These are phyloP conservation scores for Penicillium malachiteum DNA, from an alignment of 495 filamentous ascomycete genomes.

Conservation along the genomic window DNA sequence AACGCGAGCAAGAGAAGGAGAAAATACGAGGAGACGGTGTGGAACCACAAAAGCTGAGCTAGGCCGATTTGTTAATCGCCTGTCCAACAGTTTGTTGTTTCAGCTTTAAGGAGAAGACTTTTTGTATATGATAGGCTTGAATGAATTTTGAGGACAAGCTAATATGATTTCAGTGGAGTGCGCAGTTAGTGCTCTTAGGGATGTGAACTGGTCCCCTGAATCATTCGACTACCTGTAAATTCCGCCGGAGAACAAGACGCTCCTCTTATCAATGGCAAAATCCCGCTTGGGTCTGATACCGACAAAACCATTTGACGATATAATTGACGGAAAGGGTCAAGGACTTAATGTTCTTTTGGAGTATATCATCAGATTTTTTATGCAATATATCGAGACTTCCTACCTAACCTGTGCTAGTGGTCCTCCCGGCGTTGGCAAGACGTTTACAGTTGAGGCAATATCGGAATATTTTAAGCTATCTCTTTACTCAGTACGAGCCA, in stretches of 20 bases:
- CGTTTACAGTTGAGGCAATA: conserved; percentile 33
- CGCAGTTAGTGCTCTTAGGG: conserved; percentile 28
- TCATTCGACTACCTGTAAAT: conserved; percentile 24
- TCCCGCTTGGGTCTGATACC: conserved; percentile 22
- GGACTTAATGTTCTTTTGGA: conserved; percentile 21
- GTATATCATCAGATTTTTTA: conserved; percentile 12
- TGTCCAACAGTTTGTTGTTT: conserved; percentile 25
- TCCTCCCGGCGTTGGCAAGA: conserved; percentile 34
- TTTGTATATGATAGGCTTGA: conserved; percentile 16
- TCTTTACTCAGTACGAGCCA: conserved; percentile 24
- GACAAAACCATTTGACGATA: conserved; percentile 24
- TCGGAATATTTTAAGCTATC: conserved; percentile 26
- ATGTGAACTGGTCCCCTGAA: conserved; percentile 28
- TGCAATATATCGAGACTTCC: not conserved
- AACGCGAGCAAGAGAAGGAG: conserved; percentile 26
- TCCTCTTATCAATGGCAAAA: conserved; percentile 25
- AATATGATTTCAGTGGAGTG: conserved; percentile 29
- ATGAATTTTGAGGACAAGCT: conserved; percentile 10
- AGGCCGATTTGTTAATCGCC: conserved; percentile 27
- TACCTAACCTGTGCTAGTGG: conserved; percentile 21
- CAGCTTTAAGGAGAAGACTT: conserved; percentile 33
- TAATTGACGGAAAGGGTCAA: conserved; percentile 25
- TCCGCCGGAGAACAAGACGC: conserved; percentile 22
- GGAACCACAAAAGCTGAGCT: conserved; percentile 19
- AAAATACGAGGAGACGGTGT: conserved; percentile 19